Evolutionary conservation across 805 yeast species (phyloP), one percentile per base, ranked within the genome.

Genomic region (Suhomyces sp.): DNA sequence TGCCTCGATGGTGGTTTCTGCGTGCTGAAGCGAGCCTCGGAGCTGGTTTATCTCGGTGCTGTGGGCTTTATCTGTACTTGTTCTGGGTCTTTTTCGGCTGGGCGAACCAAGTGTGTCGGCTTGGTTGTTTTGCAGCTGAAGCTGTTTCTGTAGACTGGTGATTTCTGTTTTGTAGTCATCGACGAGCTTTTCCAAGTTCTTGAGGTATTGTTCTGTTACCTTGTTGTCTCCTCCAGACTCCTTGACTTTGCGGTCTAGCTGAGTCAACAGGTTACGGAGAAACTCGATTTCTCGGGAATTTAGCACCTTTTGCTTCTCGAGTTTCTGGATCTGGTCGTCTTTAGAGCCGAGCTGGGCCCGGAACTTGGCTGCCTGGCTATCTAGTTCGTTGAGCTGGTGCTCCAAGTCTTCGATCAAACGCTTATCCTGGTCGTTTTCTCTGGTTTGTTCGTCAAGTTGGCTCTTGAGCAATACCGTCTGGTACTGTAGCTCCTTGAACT

Each of bases 241-340:
- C 19, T 64, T 64, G 41, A 63, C 59, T 10, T 64, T 53, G 10
- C 61, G 61, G 54, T 81, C 85, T 46, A 81, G 63, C 29, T 76
- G 77, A 50, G 83, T 78, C 48, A 87, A 63, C 65, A 84, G 86
- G 41, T 74, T 74, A 54, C 87, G 72, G 50, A 87, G 68, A 53
- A 84, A 76, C 50, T 76, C 81, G 27, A 84, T 77, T 61, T 87
- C 92, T 55, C 81, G 82, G 23, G 71, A 60, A n/a, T 85, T 79
- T 44, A 86, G 68, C 2, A 71, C 61, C 49, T 76, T 76, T 53
- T 84, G 85, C 50, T 80, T 78, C 47, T 82, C 81, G 5, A 81
- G 63, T 51, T 84, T 67, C 54, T 66, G 63, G 13, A 71, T 57
- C 15, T 54, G 48, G 5, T 57, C 56, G 6, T 64, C 60, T 46